Percentiles rank a stretch among this genome's conserved stretches.
phyloP scores from a whole-genome alignment of 371 early-diverging fungal genomes.

The Mortierella polycephala region DNA sequence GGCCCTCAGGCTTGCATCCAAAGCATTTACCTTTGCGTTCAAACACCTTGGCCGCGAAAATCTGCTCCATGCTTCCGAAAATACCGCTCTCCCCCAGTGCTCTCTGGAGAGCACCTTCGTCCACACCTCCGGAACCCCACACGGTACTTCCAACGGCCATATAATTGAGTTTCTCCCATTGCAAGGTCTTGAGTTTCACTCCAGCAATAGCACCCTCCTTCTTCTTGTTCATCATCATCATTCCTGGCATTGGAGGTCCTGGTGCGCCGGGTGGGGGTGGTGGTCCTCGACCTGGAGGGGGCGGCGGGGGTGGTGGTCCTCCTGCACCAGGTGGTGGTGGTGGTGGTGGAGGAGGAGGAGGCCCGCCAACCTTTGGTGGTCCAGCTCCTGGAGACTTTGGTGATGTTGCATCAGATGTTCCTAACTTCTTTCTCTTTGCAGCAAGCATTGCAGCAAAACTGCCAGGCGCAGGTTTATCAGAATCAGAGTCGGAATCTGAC shows the following conservation, averaged over 20 bases:
- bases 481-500: slow-evolving; percentile 30
- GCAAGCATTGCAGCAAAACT: slow-evolving; percentile 45
- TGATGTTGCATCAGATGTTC: slow-evolving; percentile 13
- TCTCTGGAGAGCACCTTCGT: slow-evolving; percentile 64
- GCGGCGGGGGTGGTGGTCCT: too few species aligned
- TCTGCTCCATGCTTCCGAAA: slow-evolving; percentile 74
- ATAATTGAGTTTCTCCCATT: slow-evolving; percentile 87
- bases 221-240: slow-evolving; percentile 60
- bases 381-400: slow-evolving; percentile 21
- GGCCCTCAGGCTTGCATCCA: too few species aligned
- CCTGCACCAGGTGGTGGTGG: slow-evolving; percentile 32
- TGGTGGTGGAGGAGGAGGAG: slow-evolving; percentile 48
- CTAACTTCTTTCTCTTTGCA: slow-evolving; percentile 47
- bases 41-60: slow-evolving; percentile 79
- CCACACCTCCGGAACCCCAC: slow-evolving; percentile 65
- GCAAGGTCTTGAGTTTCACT: slow-evolving; percentile 82
- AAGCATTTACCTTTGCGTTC: slow-evolving; percentile 38
- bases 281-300: slow-evolving; percentile 9
- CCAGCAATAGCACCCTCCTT: slow-evolving; percentile 70
- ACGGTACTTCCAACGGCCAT: slow-evolving; percentile 67
- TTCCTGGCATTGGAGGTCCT: slow-evolving; percentile 26
- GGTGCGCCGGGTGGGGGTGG: slow-evolving; percentile 45
- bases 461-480: slow-evolving; percentile 31
- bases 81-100: slow-evolving; percentile 69
- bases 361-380: slow-evolving; percentile 27